Conservation (phyloP, 495 filamentous ascomycete genomes). For the Opeltia flavorubescens region DNA sequence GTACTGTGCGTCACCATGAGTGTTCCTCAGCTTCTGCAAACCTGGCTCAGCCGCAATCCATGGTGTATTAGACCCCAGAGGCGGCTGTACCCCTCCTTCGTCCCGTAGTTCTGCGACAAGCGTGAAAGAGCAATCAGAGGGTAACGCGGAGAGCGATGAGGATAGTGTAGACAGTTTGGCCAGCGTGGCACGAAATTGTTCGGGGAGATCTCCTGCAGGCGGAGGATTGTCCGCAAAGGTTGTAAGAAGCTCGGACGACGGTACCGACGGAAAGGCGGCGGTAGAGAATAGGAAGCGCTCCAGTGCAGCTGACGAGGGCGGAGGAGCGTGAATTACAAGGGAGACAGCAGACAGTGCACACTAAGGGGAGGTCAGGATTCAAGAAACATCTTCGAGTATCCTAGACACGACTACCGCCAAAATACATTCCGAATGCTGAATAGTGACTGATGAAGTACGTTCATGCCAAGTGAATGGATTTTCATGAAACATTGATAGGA, state of each 20-base stretch:
- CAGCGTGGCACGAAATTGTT: conserved; percentile 53
- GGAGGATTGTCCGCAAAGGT: conserved; percentile 18
- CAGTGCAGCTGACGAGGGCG: conserved; percentile 37
- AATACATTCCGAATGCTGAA: too few species aligned
- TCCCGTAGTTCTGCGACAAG: conserved; percentile 74
- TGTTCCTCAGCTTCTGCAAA: conserved; percentile 14
- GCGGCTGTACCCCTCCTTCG: conserved; percentile 54
- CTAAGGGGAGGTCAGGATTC: conserved; percentile 9
- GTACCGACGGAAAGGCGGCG: conserved; percentile 53
- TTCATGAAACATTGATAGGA: too few species aligned
- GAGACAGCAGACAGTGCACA: conserved; percentile 54
- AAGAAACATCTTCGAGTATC: neutral
- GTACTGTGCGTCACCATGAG: conserved; percentile 3
- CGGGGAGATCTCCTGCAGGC: conserved; percentile 44
- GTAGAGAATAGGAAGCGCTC: conserved; percentile 86
- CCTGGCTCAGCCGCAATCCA: conserved; percentile 42
- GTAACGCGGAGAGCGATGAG: conserved; percentile 48
- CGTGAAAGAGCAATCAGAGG: conserved; percentile 64
- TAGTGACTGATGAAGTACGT: too few species aligned
- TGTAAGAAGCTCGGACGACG: conserved; percentile 27
- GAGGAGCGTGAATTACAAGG: conserved; percentile 54
- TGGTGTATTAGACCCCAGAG: conserved; percentile 47
- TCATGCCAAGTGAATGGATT: too few species aligned
- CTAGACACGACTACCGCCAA: too few species aligned
- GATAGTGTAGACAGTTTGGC: conserved; percentile 37